Evolutionary conservation across 371 early-diverging fungal species (phyloP).

Genomic region (Mortierella sp.): DNA sequence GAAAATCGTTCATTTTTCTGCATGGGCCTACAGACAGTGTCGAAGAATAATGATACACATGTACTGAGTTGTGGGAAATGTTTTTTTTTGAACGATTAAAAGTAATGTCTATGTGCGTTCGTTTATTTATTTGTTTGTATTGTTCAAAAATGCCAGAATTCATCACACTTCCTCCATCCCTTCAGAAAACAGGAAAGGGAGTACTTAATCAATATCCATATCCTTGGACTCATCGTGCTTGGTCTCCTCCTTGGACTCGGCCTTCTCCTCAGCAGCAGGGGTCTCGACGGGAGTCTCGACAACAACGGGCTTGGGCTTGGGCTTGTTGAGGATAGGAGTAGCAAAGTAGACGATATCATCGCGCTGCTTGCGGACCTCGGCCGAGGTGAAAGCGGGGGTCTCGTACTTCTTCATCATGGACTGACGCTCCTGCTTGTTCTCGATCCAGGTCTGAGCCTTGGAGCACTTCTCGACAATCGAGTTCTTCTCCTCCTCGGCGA

Average conservation of each 20-base stretch:
- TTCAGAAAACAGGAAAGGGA: not conserved
- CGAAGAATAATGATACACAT: too few species aligned
- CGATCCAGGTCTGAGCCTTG: conserved; percentile 91
- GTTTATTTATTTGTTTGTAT: too few species aligned
- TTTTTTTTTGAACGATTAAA: too few species aligned
- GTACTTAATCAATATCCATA: conserved; percentile 79
- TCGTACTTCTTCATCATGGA: conserved; percentile 82
- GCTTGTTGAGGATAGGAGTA: conserved; percentile 89
- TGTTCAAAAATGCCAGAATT: too few species aligned
- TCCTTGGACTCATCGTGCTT: conserved; percentile 68
- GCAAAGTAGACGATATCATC: conserved; percentile 74
- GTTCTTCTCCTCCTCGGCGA: conserved; percentile 89
- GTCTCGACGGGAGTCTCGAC: conserved; percentile 37
- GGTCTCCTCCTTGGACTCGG: conserved; percentile 46
- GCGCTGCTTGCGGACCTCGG: conserved; percentile 84
- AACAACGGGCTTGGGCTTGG: conserved; percentile 81
- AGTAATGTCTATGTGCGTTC: too few species aligned
- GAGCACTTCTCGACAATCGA: conserved; percentile 82
- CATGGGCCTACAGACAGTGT: too few species aligned
- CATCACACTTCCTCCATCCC: too few species aligned
- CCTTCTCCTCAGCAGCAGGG: conserved; percentile 3
- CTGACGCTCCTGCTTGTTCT: conserved; percentile 84
- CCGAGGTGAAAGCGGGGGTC: conserved; percentile 77
- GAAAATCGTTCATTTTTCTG: too few species aligned
- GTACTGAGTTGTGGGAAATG: too few species aligned